Percentiles rank a stretch among this genome's conserved stretches.
These are phyloP conservation scores for Ilyonectria mors-panacis DNA, from an alignment of 2,329 filamentous ascomycete genomes.

Conservation along the genomic window DNA sequence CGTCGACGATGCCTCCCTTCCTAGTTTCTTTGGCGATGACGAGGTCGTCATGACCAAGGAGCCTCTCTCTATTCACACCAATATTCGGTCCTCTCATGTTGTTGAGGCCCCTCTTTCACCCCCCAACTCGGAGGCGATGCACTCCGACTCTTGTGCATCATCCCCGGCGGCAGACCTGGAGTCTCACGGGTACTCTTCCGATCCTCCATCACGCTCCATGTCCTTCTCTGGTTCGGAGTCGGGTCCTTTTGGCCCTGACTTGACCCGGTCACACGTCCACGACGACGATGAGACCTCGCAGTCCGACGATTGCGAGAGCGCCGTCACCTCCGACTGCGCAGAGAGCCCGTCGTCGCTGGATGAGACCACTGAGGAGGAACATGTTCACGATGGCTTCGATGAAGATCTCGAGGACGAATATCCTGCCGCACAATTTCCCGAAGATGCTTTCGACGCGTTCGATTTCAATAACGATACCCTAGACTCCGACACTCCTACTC, in stretches of 20 bases:
- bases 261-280: constrained; percentile 49
- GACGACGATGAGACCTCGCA: constrained; percentile 63
- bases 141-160: constrained; percentile 60
- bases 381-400: constrained; percentile 51
- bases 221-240: constrained; percentile 69
- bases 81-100: constrained; percentile 39
- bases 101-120: constrained; percentile 53
- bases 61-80: constrained; percentile 52
- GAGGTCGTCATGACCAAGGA: constrained; percentile 61
- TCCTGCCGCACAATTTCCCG: constrained; percentile 57
- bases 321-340: constrained; percentile 61
- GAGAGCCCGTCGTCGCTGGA: constrained; percentile 56
- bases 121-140: constrained; percentile 66
- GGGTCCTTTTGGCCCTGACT: constrained; percentile 54
- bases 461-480: constrained; percentile 54
- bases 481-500: constrained; percentile 62
- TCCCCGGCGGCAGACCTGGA: constrained; percentile 53
- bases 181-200: constrained; percentile 53
- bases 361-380: constrained; percentile 48
- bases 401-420: constrained; percentile 56
- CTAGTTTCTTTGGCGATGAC: constrained; percentile 61
- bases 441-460: constrained; percentile 56
- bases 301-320: constrained; percentile 61
- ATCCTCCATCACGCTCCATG: constrained; percentile 62
- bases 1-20: constrained; percentile 54